Conservation (phyloP, 768 basidiomycete species). For the Xanthoconium stramineum region DNA sequence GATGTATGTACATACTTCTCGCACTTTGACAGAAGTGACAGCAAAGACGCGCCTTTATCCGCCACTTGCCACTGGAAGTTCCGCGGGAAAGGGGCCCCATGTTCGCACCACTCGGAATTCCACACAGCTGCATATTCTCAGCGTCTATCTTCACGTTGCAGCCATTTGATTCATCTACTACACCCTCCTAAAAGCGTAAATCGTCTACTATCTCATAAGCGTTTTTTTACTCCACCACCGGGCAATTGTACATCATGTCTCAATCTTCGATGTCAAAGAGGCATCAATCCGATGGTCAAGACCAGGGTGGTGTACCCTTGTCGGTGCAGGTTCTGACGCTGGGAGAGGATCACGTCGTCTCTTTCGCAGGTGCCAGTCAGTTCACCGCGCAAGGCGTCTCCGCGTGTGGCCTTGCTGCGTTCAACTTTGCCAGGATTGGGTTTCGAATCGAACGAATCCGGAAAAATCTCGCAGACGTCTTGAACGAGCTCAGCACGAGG, state of each 20-base stretch:
- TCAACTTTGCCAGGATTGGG: slow-evolving; percentile 58
- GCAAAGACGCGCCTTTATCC: too few species aligned
- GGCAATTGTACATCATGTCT: slow-evolving; percentile 1
- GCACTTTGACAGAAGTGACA: too few species aligned
- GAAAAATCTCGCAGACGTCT: slow-evolving; percentile 6
- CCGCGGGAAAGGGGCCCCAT: not conserved
- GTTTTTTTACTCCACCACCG: not conserved
- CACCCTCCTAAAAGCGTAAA: not conserved
- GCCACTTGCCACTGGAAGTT: not conserved
- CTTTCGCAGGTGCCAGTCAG: slow-evolving; percentile 53
- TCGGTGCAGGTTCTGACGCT: slow-evolving; percentile 16
- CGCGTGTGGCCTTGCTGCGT: slow-evolving; percentile 63
- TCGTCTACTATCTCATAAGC: not conserved
- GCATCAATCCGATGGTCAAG: not conserved
- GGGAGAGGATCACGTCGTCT: slow-evolving; percentile 40
- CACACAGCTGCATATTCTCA: too few species aligned
- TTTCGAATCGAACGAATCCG: slow-evolving; percentile 30
- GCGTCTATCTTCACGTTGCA: not conserved
- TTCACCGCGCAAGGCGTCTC: slow-evolving; percentile 46
- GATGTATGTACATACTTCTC: too few species aligned
- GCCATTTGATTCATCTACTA: not conserved
- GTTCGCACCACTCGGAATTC: not conserved
- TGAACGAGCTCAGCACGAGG: slow-evolving; percentile 22
- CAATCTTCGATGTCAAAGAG: not conserved
- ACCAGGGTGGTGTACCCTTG: not conserved